Base-by-base conservation (phyloP, 768 basidiomycete species). In the Lanmaoa pseudosensibilis region DNA sequence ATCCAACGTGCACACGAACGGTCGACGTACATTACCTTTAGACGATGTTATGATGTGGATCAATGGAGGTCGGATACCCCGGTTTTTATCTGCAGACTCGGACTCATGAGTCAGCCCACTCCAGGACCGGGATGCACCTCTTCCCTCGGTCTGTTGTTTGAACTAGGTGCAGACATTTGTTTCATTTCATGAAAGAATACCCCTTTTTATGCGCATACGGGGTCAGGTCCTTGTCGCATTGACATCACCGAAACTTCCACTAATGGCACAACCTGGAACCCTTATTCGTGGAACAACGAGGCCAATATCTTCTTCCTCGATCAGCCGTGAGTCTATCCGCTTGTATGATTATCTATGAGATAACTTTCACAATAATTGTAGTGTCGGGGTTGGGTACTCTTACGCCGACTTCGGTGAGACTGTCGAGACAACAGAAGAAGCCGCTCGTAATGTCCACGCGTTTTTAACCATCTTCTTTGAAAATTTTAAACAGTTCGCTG, bases 401-500 rank as follows among this genome's bases (percentile, higher is more conserved):
- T 88, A 87, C 55, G 83, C 85, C 3, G 86, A 89, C 58, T 82
- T 79, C 56, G 86, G 84, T 3, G 83, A 89, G 72, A 82, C 78
- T 1, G 76, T 90, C 18, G 83, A 82, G 54, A 90, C 87, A 0
- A 88, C 90, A 0, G 90, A 92, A 70, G 85, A 85, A n/a, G 91
- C 90, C 0, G 87, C 89, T 5, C 82, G 80, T 58, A 87, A 92
- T 63, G 75, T 92, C 38, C 78, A 86, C 47, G 85, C 89, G 0
- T 92, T 92, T 71, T 76, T 92, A 51, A 75, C 82, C 2, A 86
- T 93, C 53, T 91, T 92, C 73, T 89, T 91, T 62, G 86, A 91
- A 60, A 85, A 85, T 0, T 94, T 92, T 74, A 75, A 78, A 15
- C 80, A 89, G 60, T 91, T 88, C 70, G 68, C 82, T 46, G 87